A percentile compares a stretch with the other conserved stretches of the same genome.
Conservation (phyloP, 345 rosid species). For the Rhodamnia argentea region DNA sequence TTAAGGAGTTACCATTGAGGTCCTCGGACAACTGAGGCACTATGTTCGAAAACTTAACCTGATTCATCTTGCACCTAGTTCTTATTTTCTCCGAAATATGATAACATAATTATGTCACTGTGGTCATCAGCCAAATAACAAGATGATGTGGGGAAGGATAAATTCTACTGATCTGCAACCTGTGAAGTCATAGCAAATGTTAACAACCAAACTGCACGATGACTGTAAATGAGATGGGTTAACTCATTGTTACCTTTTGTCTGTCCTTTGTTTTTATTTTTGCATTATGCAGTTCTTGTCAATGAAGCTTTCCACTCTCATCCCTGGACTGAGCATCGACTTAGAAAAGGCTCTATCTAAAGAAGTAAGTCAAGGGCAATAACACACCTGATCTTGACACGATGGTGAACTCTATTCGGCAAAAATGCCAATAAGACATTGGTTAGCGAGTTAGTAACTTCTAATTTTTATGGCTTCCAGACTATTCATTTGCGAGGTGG, state of each 20-base stretch:
- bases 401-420: not conserved
- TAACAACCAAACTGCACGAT: not conserved
- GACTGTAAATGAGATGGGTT: not conserved
- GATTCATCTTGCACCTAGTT: not conserved
- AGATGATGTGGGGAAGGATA: not conserved
- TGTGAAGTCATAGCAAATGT: not conserved
- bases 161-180: not conserved
- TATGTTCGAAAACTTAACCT: not conserved
- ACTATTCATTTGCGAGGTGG: constrained; percentile 49
- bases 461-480: constrained; percentile 20
- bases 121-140: not conserved
- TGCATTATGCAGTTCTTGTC: constrained; percentile 61
- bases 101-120: not conserved
- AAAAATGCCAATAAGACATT: not conserved
- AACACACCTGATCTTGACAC: not conserved
- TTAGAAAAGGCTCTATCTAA: constrained; percentile 65
- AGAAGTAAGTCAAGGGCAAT: constrained; percentile 49
- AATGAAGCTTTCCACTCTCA: constrained; percentile 96
- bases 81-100: not conserved
- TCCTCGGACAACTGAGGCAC: not conserved
- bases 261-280: not conserved
- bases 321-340: constrained; percentile 66
- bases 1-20: not conserved
- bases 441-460: not conserved
- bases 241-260: not conserved